Base-by-base conservation (phyloP, 495 filamentous ascomycete species). In the Aspergillus coremiiformis region DNA sequence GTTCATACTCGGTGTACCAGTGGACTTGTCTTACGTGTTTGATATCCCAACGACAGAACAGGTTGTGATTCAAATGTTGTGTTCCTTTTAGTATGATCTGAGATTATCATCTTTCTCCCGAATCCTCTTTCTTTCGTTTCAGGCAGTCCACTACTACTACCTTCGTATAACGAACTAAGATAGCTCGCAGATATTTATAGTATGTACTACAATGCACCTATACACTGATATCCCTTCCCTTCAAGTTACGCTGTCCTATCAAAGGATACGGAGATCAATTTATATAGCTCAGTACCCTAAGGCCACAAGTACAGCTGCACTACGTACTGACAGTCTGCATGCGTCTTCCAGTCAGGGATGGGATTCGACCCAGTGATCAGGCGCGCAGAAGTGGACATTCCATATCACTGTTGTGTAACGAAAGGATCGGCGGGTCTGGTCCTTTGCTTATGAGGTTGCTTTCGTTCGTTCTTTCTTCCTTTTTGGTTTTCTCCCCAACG, bases 111-210 rank as follows among this genome's bases (percentile, higher is more conserved):
- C 45, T 39, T 48, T 39, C 35, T 41, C 22, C 23, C 39, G 41
- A 23, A 54, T 27, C 35, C 30, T 29, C 39, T 53, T 46, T 26
- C 20, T n/a, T n/a, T n/a, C n/a, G n/a, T n/a, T n/a, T n/a, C n/a
- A n/a, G n/a, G n/a, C n/a, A n/a, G n/a, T n/a, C n/a, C n/a, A n/a
- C n/a, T n/a, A n/a, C n/a, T n/a, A n/a, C n/a, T n/a, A n/a, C n/a
- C n/a, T n/a, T n/a, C n/a, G n/a, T n/a, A n/a, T n/a, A n/a, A n/a
- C n/a, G n/a, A n/a, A n/a, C n/a, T n/a, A n/a, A n/a, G n/a, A n/a
- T 35, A 52, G 29, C 30, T 17, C 2, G 11, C 43, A 11, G 27
- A 30, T 30, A 30, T 2, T 27, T 27, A 30, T 30, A 30, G 27
- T 30, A 30, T 4, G 12, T 2, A 30, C 1, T n/a, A n/a, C n/a